phyloP scores from a whole-genome alignment of 2,329 filamentous ascomycete species.

The Curvularia lunata region DNA sequence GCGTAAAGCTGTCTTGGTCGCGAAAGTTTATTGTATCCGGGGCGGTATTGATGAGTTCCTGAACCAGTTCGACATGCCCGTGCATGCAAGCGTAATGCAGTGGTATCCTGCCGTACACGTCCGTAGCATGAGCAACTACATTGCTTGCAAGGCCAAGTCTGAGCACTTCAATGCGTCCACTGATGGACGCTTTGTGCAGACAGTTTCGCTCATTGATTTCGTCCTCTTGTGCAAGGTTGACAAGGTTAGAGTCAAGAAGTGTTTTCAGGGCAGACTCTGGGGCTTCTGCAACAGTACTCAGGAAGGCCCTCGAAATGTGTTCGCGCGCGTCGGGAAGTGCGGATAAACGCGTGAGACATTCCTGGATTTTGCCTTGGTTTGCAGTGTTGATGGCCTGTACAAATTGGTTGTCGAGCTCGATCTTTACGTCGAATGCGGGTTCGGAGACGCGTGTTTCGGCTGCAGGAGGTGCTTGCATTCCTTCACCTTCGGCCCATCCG shows the following conservation, averaged over 20 bases:
- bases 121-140: slow-evolving; percentile 79
- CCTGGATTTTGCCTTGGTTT: slow-evolving; percentile 76
- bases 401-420: slow-evolving; percentile 86
- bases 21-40: slow-evolving; percentile 81
- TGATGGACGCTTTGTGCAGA: slow-evolving; percentile 94
- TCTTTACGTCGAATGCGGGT: slow-evolving; percentile 69
- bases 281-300: slow-evolving; percentile 86
- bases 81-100: slow-evolving; percentile 97
- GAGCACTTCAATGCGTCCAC: slow-evolving; percentile 81
- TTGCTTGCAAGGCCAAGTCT: slow-evolving; percentile 74
- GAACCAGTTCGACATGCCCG: slow-evolving; percentile 82
- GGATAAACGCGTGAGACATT: slow-evolving; percentile 77
- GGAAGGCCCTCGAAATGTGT: slow-evolving; percentile 85
- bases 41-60: slow-evolving; percentile 72
- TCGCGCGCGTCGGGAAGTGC: slow-evolving; percentile 69
- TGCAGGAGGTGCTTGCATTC: slow-evolving; percentile 70
- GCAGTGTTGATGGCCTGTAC: slow-evolving; percentile 85
- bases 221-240: slow-evolving; percentile 92
- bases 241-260: slow-evolving; percentile 78
- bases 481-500: slow-evolving; percentile 95
- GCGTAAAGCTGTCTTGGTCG: slow-evolving; percentile 97
- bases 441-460: slow-evolving; percentile 41
- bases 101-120: slow-evolving; percentile 93
- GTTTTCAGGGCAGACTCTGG: slow-evolving; percentile 76
- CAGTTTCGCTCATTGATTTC: slow-evolving; percentile 98